phyloP scores from a whole-genome alignment of 306 rosid species.

The Inga leiocalycina region DNA sequence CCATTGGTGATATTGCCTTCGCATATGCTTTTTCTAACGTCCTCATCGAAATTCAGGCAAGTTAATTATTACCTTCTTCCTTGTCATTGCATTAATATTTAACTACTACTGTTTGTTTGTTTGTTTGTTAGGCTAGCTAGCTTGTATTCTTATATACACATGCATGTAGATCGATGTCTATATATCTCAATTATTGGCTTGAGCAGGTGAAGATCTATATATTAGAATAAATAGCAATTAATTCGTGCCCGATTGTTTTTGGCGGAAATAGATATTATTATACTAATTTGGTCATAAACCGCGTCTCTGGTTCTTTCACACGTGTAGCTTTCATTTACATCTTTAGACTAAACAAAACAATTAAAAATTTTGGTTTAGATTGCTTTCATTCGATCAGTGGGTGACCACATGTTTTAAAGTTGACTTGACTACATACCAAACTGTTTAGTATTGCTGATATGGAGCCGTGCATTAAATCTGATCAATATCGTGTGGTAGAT shows the following conservation, averaged over 20 bases:
- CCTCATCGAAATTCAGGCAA: constrained; percentile 93
- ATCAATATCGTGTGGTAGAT: no score
- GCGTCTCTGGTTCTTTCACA: background rate
- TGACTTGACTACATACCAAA: background rate
- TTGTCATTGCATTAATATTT: no score
- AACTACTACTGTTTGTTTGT: background rate
- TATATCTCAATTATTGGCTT: constrained; percentile 5
- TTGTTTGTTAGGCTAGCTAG: background rate
- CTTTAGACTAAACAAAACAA: background rate
- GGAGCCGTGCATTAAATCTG: no score
- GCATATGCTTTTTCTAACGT: constrained; percentile 96
- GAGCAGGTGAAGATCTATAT: background rate
- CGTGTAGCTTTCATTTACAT: background rate
- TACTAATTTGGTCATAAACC: background rate
- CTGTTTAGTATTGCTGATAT: no score
- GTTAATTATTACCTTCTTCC: background rate
- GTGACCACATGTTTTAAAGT: background rate
- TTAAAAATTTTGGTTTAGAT: background rate
- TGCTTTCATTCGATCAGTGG: background rate
- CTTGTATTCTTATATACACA: background rate
- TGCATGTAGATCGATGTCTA: background rate
- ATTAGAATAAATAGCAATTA: background rate
- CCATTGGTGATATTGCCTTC: constrained; percentile 94
- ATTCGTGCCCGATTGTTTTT: background rate
- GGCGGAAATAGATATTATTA: background rate